Evolutionary conservation across 768 basidiomycete genomes (phyloP).

Genomic region (Pholiota molesta): DNA sequence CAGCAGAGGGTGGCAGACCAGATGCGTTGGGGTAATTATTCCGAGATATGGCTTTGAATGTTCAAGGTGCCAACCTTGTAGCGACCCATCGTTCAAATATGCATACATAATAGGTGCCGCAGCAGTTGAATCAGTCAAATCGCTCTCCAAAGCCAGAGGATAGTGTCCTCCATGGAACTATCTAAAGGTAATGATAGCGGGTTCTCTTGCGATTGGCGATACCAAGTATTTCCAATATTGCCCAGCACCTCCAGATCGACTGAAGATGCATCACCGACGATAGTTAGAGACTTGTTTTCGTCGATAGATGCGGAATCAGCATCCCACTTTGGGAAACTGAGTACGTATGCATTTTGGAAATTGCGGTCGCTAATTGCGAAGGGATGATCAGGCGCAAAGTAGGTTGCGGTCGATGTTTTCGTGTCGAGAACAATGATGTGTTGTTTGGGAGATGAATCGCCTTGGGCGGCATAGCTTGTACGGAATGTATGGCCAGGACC

Average conservation of each 20-base stretch:
- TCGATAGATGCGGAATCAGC: constrained; percentile 37
- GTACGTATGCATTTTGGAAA: constrained; percentile 36
- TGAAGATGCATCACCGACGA: constrained; percentile 50
- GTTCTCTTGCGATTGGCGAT: constrained; percentile 52
- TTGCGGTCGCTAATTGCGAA: constrained; percentile 43
- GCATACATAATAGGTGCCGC: constrained; percentile 66
- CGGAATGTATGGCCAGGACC: constrained; percentile 70
- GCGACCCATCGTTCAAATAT: constrained; percentile 78
- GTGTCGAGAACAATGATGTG: constrained; percentile 48
- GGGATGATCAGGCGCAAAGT: constrained; percentile 43
- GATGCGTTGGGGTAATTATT: constrained; percentile 41
- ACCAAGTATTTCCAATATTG: constrained; percentile 44
- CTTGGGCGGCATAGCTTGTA: constrained; percentile 55
- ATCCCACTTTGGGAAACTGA: constrained; percentile 51
- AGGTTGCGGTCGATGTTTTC: constrained; percentile 41
- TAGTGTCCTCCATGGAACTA: constrained; percentile 69
- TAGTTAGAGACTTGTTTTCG: constrained; percentile 40
- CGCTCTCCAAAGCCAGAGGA: constrained; percentile 65
- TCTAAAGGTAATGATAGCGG: constrained; percentile 69
- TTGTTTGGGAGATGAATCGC: constrained; percentile 37
- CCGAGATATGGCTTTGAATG: constrained; percentile 62
- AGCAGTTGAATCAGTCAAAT: constrained; percentile 56
- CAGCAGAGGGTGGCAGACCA: constrained; percentile 15
- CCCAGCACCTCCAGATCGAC: constrained; percentile 52
- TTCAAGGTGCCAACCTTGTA: constrained; percentile 74